Percentiles rank a stretch among this genome's conserved stretches.
These are phyloP conservation scores for Candida morakotiae DNA, from an alignment of 805 yeast species.

Conservation along the genomic window DNA sequence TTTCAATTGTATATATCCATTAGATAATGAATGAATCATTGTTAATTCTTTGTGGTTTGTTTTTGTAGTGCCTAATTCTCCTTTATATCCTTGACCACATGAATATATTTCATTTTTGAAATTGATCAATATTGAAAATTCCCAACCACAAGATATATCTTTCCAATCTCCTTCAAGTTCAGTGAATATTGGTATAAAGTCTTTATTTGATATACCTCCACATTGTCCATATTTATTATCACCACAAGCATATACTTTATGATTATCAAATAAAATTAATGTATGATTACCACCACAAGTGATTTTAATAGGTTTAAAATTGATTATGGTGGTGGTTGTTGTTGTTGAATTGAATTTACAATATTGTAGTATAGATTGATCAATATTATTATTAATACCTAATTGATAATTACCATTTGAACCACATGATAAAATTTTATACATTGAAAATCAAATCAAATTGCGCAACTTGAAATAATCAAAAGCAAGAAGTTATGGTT, in stretches of 20 bases:
- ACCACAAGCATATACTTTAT: constrained; percentile 57
- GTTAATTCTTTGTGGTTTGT: too few species aligned
- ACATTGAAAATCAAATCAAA: constrained; percentile 2
- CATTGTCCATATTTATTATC: constrained; percentile 55
- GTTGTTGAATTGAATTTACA: constrained; percentile 13
- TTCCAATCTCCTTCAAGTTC: constrained; percentile 31
- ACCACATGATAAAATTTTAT: constrained; percentile 57
- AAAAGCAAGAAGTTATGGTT: too few species aligned
- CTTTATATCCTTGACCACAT: constrained; percentile 65
- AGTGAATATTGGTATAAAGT: constrained; percentile 12
- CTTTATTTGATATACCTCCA: constrained; percentile 21
- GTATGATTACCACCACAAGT: constrained; percentile 90
- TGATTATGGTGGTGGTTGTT: constrained; percentile 7
- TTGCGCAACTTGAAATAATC: neutral
- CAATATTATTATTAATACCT: constrained; percentile 56
- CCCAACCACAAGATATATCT: constrained; percentile 76
- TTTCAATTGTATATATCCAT: constrained; percentile 12
- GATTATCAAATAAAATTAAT: constrained; percentile 49
- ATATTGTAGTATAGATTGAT: constrained; percentile 17
- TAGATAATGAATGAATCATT: constrained; percentile 1
- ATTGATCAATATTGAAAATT: constrained; percentile 53
- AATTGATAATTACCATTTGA: constrained; percentile 81
- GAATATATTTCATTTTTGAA: constrained; percentile 37
- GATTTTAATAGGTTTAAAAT: constrained; percentile 36
- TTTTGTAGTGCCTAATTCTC: constrained; percentile 58